Conservation (phyloP, 306 rosid genomes). For the Cyclanthera cordifolia region DNA sequence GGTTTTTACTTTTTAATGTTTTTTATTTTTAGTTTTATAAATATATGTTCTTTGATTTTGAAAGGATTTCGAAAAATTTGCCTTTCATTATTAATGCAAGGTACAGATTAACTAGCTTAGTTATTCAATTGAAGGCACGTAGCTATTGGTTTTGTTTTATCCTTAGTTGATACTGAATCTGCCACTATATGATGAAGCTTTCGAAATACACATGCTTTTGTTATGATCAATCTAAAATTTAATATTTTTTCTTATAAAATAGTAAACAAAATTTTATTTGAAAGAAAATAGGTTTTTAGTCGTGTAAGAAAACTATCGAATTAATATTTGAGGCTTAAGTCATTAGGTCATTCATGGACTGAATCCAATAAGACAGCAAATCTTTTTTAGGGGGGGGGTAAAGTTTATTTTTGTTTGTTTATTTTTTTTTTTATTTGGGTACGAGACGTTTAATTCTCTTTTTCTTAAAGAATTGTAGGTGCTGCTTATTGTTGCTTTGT, state of each 20-base stretch:
- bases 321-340: neutral
- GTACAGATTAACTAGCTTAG: neutral
- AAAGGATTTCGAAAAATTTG: neutral
- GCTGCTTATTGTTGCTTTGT: too few species aligned
- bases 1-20: neutral
- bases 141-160: neutral
- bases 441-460: neutral
- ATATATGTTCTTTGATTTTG: neutral
- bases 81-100: neutral
- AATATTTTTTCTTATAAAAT: neutral
- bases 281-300: neutral
- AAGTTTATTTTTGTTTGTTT: neutral
- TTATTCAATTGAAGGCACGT: too few species aligned
- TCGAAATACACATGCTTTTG: neutral
- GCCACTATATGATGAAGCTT: neutral
- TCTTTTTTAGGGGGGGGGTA: neutral
- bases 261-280: neutral
- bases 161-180: neutral
- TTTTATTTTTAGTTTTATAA: neutral
- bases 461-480: neutral
- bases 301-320: neutral
- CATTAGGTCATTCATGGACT: neutral
- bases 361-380: neutral
- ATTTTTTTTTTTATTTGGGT: neutral
- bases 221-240: neutral